These are phyloP conservation scores for Pezicula radicicola DNA, from an alignment of 2,329 filamentous ascomycete genomes.

Conservation along the genomic window DNA sequence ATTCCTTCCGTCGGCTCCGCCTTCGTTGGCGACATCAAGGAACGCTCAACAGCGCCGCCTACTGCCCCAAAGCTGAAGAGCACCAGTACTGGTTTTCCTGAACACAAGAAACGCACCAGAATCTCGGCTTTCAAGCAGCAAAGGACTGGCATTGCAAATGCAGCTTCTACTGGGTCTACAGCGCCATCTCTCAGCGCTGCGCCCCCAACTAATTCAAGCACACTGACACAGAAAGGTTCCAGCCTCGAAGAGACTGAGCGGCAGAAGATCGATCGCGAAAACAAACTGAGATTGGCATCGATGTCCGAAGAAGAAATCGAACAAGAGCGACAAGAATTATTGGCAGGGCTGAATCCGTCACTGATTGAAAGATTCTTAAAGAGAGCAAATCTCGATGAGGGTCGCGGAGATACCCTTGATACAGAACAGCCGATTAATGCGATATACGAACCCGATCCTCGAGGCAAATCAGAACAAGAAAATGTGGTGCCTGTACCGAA, in stretches of 20 bases:
- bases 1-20: constrained; percentile 27
- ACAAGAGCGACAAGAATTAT: constrained; percentile 74
- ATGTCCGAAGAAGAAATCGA: constrained; percentile 86
- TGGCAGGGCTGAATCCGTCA: constrained; percentile 70
- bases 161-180: constrained; percentile 10
- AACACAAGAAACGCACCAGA: constrained; percentile 73
- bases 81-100: constrained; percentile 74
- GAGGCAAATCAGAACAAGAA: not conserved
- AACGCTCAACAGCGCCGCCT: constrained; percentile 67
- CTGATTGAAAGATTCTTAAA: constrained; percentile 72
- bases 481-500: constrained; percentile 17
- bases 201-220: constrained; percentile 14
- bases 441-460: not conserved
- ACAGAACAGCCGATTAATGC: not conserved
- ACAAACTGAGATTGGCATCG: constrained; percentile 64
- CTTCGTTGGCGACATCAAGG: constrained; percentile 72
- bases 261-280: constrained; percentile 77
- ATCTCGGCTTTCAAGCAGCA: constrained; percentile 79
- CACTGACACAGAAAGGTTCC: constrained; percentile 18
- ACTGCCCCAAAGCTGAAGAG: constrained; percentile 57
- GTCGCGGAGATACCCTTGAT: constrained; percentile 23
- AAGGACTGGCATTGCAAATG: constrained; percentile 28
- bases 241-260: constrained; percentile 55
- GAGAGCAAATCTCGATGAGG: constrained; percentile 28
- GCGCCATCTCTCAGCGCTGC: constrained; percentile 14